Evolutionary conservation across 768 basidiomycete species (phyloP).

Genomic region (Amanita exitialis): DNA sequence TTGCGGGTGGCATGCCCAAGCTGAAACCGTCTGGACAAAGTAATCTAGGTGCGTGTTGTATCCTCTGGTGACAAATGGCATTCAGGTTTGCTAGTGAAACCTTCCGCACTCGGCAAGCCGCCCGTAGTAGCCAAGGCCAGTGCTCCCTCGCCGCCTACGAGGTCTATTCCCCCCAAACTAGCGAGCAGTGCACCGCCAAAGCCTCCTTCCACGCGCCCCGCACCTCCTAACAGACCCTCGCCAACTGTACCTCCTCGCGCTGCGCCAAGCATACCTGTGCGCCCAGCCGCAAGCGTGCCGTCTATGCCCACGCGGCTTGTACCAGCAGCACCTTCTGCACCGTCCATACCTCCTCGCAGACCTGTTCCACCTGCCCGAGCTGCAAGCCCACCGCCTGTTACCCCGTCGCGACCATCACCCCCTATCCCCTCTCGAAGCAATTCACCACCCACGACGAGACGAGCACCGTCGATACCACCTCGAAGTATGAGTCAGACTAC

Average conservation of each 20-base stretch:
- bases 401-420: conserved; percentile 30
- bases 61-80: conserved; percentile 4
- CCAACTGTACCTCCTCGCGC: conserved; percentile 21
- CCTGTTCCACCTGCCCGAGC: conserved; percentile 26
- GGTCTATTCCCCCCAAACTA: conserved; percentile 14
- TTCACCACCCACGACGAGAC: conserved; percentile 22
- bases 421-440: conserved; percentile 29
- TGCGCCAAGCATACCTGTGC: conserved; percentile 20
- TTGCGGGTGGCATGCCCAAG: conserved; percentile 89
- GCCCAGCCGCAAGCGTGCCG: conserved; percentile 24
- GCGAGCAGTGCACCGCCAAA: conserved; percentile 14
- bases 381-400: conserved; percentile 21
- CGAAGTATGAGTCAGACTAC: conserved; percentile 21
- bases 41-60: conserved; percentile 35
- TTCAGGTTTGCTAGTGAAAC: conserved; percentile 35
- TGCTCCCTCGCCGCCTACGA: conserved; percentile 18
- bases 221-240: conserved; percentile 21
- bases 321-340: conserved; percentile 15
- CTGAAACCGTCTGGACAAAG: conserved; percentile 69
- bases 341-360: conserved; percentile 19
- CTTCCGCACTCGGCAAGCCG: conserved; percentile 53
- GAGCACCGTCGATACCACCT: conserved; percentile 22
- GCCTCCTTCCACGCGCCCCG: conserved; percentile 16
- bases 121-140: conserved; percentile 36
- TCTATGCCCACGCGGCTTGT: conserved; percentile 19